phyloP scores from a whole-genome alignment of 768 basidiomycete species.

The Gloeopeniophorella convolvens region DNA sequence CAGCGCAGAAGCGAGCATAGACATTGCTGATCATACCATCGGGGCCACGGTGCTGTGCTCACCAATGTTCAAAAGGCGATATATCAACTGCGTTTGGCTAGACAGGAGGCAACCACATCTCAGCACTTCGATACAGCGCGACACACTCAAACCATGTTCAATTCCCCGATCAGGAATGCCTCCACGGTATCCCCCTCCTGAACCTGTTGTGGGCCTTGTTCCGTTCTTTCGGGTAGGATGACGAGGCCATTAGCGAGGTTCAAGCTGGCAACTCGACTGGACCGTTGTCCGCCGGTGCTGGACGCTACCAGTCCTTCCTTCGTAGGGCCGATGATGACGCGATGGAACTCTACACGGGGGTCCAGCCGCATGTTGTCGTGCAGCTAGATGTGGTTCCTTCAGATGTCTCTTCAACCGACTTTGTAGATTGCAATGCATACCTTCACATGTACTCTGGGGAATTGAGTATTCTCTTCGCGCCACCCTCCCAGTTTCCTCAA shows the following conservation, averaged over 20 bases:
- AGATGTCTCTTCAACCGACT: neutral
- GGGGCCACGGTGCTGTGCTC: neutral
- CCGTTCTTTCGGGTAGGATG: conserved; percentile 47
- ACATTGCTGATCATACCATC: neutral
- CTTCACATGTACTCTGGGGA: conserved; percentile 59
- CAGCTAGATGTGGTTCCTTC: conserved; percentile 34
- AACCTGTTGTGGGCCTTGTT: conserved; percentile 31
- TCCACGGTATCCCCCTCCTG: conserved; percentile 50
- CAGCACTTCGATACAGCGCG: neutral
- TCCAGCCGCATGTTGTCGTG: conserved; percentile 61
- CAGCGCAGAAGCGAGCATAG: conserved; percentile 18
- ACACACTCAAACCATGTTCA: conserved; percentile 29
- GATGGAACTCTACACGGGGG: conserved; percentile 76
- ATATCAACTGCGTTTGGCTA: neutral
- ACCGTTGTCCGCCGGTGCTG: conserved; percentile 84
- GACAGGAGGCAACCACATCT: too few species aligned
- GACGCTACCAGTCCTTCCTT: conserved; percentile 50
- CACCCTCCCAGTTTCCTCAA: conserved; percentile 68
- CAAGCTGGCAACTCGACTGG: conserved; percentile 74
- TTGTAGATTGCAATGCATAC: conserved; percentile 35
- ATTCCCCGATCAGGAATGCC: conserved; percentile 66
- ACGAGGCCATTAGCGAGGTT: conserved; percentile 77
- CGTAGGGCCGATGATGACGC: conserved; percentile 51
- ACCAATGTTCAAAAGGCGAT: neutral
- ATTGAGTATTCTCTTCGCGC: conserved; percentile 41